A percentile compares a stretch with the other conserved stretches of the same genome.
Conservation (phyloP, 2,329 filamentous ascomycete species). For the Mariannaea elegans region DNA sequence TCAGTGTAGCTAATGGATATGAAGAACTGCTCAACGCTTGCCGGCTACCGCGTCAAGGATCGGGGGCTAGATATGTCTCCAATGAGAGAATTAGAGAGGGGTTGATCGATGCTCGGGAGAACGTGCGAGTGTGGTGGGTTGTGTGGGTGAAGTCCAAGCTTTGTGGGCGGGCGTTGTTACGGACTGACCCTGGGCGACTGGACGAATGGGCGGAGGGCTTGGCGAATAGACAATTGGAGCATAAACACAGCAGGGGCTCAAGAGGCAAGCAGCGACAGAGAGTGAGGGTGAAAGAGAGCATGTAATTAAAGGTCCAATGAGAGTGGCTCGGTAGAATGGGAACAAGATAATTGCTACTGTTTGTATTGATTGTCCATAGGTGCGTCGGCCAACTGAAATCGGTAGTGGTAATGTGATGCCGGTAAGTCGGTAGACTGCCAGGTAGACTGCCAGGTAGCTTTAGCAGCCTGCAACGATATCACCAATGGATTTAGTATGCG, state of each 20-base stretch:
- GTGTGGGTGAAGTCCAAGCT: conserved; percentile 3
- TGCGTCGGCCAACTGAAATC: background rate
- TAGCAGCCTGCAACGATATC: conserved; percentile 1
- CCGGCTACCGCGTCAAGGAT: conserved; percentile 7
- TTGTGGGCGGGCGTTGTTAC: conserved; percentile 7
- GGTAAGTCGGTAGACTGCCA: background rate
- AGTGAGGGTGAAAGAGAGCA: background rate
- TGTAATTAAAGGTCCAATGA: background rate
- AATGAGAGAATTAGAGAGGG: background rate
- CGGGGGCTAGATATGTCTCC: conserved; percentile 13
- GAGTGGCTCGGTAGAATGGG: background rate
- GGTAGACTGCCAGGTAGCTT: background rate
- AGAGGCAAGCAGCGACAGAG: conserved; percentile 1
- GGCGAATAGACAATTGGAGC: background rate
- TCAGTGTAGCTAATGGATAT: conserved; percentile 1
- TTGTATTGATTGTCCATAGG: background rate
- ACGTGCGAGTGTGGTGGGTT: conserved; percentile 10
- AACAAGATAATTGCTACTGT: background rate
- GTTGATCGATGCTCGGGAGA: background rate
- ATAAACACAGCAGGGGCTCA: background rate
- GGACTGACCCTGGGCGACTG: conserved; percentile 14
- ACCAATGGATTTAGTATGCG: conserved; percentile 5
- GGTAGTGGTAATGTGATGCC: background rate
- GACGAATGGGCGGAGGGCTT: conserved; percentile 9
- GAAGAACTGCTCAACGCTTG: conserved; percentile 6